These are phyloP conservation scores for Solanum dulcamara DNA, from an alignment of 257 asterid genomes.

Conservation along the genomic window DNA sequence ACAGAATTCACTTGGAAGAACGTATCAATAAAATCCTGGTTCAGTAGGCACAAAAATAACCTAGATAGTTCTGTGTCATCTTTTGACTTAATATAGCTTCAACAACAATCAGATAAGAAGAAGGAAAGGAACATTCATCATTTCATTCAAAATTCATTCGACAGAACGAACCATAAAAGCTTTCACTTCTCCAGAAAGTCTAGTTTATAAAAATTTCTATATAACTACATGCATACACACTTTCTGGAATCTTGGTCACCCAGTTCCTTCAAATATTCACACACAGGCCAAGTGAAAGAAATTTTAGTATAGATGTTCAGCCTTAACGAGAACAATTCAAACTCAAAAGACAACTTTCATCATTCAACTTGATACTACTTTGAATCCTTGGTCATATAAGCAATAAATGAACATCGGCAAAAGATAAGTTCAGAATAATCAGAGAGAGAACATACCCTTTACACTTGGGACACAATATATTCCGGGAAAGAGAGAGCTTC, in stretches of 20 bases:
- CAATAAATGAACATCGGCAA: background rate
- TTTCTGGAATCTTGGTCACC: background rate
- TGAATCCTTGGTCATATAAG: background rate
- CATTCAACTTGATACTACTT: background rate
- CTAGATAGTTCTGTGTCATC: background rate
- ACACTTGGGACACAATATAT: constrained; percentile 36
- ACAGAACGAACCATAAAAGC: background rate
- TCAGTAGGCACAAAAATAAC: background rate
- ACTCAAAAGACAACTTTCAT: background rate
- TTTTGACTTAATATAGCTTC: background rate
- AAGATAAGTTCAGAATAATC: background rate
- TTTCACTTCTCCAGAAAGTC: background rate
- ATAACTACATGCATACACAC: background rate
- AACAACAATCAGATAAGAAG: background rate
- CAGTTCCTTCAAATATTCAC: background rate
- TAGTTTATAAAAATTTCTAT: background rate
- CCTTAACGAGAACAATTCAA: background rate
- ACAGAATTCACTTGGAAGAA: background rate
- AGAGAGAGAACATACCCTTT: constrained; percentile 28
- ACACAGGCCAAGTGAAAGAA: background rate
- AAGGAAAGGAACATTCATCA: background rate
- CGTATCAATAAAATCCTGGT: background rate
- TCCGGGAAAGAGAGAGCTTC: constrained; percentile 32
- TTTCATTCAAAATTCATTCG: background rate
- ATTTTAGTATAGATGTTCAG: background rate